Base-by-base conservation (phyloP, 345 rosid genomes). In the Dimocarpus longan region DNA sequence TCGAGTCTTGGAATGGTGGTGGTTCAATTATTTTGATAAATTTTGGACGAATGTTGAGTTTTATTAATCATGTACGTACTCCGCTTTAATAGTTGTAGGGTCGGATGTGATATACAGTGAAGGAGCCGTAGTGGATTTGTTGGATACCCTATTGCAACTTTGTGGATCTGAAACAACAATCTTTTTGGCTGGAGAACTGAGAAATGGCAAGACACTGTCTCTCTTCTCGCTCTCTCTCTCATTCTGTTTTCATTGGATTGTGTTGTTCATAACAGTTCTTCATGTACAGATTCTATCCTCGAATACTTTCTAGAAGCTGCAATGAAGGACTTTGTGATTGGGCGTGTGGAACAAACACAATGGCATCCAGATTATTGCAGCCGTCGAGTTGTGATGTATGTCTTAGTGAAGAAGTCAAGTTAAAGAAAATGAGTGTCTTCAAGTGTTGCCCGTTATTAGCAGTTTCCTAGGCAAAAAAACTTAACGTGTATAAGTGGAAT, bases 61-160 rank as follows among this genome's bases (percentile, higher is more conserved):
- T 70, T 19, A 15, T 40, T 74, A 71, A 19, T 54, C 57, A 5
- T 67, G 37, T 73, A 59, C 63, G 6, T 67, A 12, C 32, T 24
- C 63, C 65, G 26, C 26, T 24, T 62, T 80, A 85, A 63, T 75
- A 92, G 94, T 95, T 44, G 71, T 95, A 68, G 98, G 98, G 57
- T 95, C 99, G 1, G 98, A 93, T 89, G 97, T 95, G 82, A 87
- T 95, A 43, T 93, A 91, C 77, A 92, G 93, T 28, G 99, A 95
- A 86, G 96, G 85, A 77, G 93, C 97, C 68, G 97, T 91, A 42
- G 80, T 66, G 76, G 95, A 95, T 85, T 85, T 95, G 86, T 76
- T 93, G 84, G 94, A 89, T 78, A 88, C 96, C 5, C 85, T 92
- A 76, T 10, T 76, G 86, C 91, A 87, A 70, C 92, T 92, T 24